Percentiles rank a stretch among this genome's conserved stretches.
These are phyloP conservation scores for Colletotrichum sp. DNA, from an alignment of 2,329 filamentous ascomycete species.

Conservation along the genomic window DNA sequence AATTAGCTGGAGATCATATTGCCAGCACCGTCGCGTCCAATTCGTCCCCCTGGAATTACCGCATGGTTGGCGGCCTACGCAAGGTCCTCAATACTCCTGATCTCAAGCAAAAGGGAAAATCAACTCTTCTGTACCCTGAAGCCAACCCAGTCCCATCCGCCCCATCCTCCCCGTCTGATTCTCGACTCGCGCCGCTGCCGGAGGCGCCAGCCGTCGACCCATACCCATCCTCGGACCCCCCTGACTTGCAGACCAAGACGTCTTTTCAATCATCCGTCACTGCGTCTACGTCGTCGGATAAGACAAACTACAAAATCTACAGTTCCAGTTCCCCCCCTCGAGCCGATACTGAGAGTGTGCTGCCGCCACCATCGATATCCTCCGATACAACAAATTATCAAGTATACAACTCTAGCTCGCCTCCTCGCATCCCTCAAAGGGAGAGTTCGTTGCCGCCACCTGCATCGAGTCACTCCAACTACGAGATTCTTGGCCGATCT, in stretches of 20 bases:
- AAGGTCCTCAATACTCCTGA: slow-evolving; percentile 54
- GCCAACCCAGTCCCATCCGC: slow-evolving; percentile 13
- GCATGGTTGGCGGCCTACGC: slow-evolving; percentile 59
- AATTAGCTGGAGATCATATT: slow-evolving; percentile 38
- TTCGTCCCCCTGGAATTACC: slow-evolving; percentile 57
- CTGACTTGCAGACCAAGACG: slow-evolving; percentile 25
- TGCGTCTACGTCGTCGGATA: slow-evolving; percentile 53
- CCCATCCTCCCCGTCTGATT: slow-evolving; percentile 25
- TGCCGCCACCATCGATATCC: slow-evolving; percentile 42
- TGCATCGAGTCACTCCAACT: slow-evolving; percentile 54
- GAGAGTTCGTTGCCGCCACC: slow-evolving; percentile 42
- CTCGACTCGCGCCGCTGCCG: slow-evolving; percentile 35
- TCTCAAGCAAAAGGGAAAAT: slow-evolving; percentile 44
- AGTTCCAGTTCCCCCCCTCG: slow-evolving; percentile 48
- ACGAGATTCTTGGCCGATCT: slow-evolving; percentile 55
- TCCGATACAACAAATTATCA: slow-evolving; percentile 62
- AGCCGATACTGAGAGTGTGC: slow-evolving; percentile 43
- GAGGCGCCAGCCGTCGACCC: slow-evolving; percentile 24
- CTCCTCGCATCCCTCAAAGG: slow-evolving; percentile 38
- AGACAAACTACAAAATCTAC: slow-evolving; percentile 62
- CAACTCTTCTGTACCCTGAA: slow-evolving; percentile 10
- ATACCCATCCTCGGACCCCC: background rate
- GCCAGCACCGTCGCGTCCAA: slow-evolving; percentile 19
- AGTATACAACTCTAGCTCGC: slow-evolving; percentile 54
- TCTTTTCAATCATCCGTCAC: slow-evolving; percentile 33